phyloP scores from a whole-genome alignment of 192 early-diverging fungal species.

The Dissophora ornata region DNA sequence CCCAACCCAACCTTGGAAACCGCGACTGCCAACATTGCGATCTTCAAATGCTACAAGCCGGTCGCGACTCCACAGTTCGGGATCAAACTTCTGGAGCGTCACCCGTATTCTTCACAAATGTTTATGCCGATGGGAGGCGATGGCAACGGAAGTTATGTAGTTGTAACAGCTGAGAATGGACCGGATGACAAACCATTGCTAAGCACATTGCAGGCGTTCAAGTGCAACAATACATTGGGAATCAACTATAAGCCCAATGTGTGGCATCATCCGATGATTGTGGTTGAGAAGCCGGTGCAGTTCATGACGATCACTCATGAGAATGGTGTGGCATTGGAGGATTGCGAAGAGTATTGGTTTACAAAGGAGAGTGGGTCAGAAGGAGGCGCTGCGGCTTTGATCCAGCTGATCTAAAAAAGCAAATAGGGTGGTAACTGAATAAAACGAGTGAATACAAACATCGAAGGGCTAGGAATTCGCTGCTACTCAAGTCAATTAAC shows the following conservation, averaged over 20 bases:
- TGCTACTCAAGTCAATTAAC: no score
- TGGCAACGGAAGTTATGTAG: conserved; percentile 48
- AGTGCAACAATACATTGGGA: conserved; percentile 75
- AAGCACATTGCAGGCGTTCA: conserved; percentile 78
- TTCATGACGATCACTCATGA: conserved; percentile 75
- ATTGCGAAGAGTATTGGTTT: conserved; percentile 74
- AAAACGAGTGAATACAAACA: no score
- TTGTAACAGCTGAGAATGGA: conserved; percentile 51
- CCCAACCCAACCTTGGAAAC: conserved; percentile 69
- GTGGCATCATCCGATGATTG: conserved; percentile 97
- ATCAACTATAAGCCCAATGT: conserved; percentile 85
- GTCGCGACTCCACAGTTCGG: conserved; percentile 64
- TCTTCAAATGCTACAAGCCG: conserved; percentile 58
- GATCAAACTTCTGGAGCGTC: conserved; percentile 85
- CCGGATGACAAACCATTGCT: conserved; percentile 77
- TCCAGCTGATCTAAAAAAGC: conserved; percentile 19
- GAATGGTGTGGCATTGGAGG: conserved; percentile 75
- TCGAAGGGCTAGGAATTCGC: no score
- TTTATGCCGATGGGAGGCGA: conserved; percentile 85
- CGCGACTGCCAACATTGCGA: conserved; percentile 59
- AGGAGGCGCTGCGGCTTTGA: conserved; percentile 39
- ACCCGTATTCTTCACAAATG: conserved; percentile 86
- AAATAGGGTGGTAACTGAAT: no score
- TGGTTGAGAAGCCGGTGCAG: conserved; percentile 51
- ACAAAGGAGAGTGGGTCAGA: conserved; percentile 46